Evolutionary conservation across 208 protist species (phyloP).

Genomic region (Trypanosoma cruzi): DNA sequence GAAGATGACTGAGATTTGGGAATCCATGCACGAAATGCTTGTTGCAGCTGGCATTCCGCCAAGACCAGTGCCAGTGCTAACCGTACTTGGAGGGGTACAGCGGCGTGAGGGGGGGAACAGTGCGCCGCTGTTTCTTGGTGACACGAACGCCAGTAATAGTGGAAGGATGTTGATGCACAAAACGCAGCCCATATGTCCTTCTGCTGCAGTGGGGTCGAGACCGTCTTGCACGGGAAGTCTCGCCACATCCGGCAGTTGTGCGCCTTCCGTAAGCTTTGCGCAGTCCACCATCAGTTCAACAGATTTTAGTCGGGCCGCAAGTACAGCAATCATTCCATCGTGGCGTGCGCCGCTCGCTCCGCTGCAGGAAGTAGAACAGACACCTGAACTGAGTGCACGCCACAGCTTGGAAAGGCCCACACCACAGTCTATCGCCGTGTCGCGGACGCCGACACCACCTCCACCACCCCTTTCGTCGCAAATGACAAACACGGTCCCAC

Average conservation of each 20-base stretch:
- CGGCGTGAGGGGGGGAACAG: background rate
- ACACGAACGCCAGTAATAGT: background rate
- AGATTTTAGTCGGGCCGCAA: background rate
- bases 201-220: background rate
- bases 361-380: background rate
- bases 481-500: background rate
- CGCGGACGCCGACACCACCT: conserved; percentile 14
- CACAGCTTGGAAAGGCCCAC: background rate
- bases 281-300: conserved; percentile 10
- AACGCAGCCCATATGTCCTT: background rate
- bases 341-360: background rate
- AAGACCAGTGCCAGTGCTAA: background rate
- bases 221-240: background rate
- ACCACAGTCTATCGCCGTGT: conserved; percentile 18
- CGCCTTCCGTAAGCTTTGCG: background rate
- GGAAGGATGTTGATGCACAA: background rate
- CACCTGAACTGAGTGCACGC: background rate
- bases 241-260: background rate
- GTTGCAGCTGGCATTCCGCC: background rate
- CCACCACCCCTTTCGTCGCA: conserved; percentile 1
- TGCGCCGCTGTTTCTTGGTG: background rate
- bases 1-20: conserved; percentile 25
- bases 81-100: background rate
- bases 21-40: conserved; percentile 9
- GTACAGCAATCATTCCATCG: background rate